A percentile compares a stretch with the other conserved stretches of the same genome.
phyloP scores from a whole-genome alignment of 176 grass and related monocot species.

The Eragrostis curvula region DNA sequence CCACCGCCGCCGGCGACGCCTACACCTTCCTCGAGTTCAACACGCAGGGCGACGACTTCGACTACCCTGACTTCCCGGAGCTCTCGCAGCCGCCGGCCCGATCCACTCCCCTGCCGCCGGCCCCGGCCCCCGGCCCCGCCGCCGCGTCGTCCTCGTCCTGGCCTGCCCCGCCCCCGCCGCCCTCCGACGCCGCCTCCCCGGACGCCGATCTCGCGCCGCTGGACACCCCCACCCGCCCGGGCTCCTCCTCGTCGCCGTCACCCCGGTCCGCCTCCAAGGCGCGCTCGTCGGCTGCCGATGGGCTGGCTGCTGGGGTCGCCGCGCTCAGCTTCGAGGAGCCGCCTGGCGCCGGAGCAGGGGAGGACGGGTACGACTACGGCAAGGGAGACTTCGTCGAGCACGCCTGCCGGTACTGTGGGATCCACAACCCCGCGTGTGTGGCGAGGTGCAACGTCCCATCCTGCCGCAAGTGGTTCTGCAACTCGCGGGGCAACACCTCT shows the following conservation, averaged over 20 bases:
- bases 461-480: conserved; percentile 99
- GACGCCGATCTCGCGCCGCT: conserved; percentile 46
- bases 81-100: conserved; percentile 82
- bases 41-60: conserved; percentile 95
- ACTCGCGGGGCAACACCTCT: conserved; percentile 95
- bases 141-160: conserved; percentile 38
- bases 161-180: conserved; percentile 43
- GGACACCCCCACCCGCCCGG: conserved; percentile 39
- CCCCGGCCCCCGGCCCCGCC: conserved; percentile 23
- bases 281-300: conserved; percentile 48
- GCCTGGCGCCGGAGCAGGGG: conserved; percentile 6
- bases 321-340: conserved; percentile 91
- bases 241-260: conserved; percentile 52
- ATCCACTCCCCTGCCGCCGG: conserved; percentile 52
- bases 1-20: conserved; percentile 66
- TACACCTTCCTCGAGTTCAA: conserved; percentile 99
- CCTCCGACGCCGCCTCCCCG: conserved; percentile 25
- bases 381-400: conserved; percentile 95
- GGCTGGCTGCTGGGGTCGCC: conserved; percentile 76
- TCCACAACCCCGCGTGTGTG: conserved; percentile 93
- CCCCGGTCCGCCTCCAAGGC: conserved; percentile 65
- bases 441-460: conserved; percentile 90
- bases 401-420: conserved; percentile 91
- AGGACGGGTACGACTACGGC: conserved; percentile 86
- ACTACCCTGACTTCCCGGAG: conserved; percentile 82